Base-by-base conservation (phyloP, 371 early-diverging fungal genomes). In the Mucor velutinosus region DNA sequence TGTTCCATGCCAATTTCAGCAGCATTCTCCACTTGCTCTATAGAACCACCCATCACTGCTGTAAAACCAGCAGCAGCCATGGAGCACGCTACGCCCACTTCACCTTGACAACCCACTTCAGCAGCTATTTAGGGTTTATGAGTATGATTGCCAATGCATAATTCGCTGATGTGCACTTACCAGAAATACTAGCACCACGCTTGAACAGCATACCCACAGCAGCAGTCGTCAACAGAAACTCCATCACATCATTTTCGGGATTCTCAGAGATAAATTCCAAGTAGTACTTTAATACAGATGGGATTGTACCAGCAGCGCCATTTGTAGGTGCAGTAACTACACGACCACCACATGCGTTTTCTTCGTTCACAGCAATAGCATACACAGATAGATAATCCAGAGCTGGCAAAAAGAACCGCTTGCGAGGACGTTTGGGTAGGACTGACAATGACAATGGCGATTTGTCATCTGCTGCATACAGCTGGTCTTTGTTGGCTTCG, bases 1-100 rank as follows among this genome's bases (percentile, higher is more conserved):
- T 97, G 97, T 73, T 94, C 94, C 95, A 97, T 96, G 57, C 95
- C 96, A 72, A 97, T 96, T 75, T 97, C 96, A 35, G 97, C 97
- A 1, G 97, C 96, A 70, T 97, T 95, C 72, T 95, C 95, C 3
- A 96, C 91, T 79, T 96, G 96, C 37, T 89, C 87, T 0, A 91
- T 85, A 0, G 94, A 83, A n/a, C 95, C 97, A 62, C 97, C 96
- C 95, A 97, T 95, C 11, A 97, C 96, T 21, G 97, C 96, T 0
- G 96, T 91, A 66, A 96, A 95, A 0, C 92, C 97, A 0, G 93
- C 97, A 7, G 97, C 96, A 15, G 94, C 94, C 97, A 97, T 97
- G 33, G 94, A 93, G 73, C 95, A 96, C 3, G 97, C 96, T 7
- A 95, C 95, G 57, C 94, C 94, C 0, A 90, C 91, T 73, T 84